These are phyloP conservation scores for Fusarium piperis DNA, from an alignment of 2,329 filamentous ascomycete species.

Conservation along the genomic window DNA sequence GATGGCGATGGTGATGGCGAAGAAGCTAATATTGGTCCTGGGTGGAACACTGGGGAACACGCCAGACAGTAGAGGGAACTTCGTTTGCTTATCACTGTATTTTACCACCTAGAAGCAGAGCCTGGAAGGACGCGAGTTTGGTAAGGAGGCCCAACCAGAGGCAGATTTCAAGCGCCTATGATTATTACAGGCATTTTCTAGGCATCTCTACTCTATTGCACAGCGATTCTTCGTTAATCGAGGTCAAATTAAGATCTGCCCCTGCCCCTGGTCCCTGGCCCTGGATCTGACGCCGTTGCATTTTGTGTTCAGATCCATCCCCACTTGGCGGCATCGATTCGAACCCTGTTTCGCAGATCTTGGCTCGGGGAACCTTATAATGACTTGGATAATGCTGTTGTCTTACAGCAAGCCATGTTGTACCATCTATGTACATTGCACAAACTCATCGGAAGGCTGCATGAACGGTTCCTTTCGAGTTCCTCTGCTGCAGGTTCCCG, in stretches of 20 bases:
- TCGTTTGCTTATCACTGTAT: background rate
- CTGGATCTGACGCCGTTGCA: background rate
- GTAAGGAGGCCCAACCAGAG: background rate
- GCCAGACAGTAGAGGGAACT: background rate
- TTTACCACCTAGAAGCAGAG: background rate
- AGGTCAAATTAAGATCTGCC: background rate
- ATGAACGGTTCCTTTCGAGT: background rate
- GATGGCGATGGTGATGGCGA: background rate
- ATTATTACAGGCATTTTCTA: background rate
- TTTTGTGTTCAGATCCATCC: background rate
- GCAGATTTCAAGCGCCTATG: fast-evolving
- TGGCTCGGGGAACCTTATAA: background rate
- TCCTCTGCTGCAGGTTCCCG: background rate
- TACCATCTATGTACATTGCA: background rate
- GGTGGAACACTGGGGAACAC: background rate
- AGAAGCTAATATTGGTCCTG: background rate
- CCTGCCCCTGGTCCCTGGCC: background rate
- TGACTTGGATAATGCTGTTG: background rate
- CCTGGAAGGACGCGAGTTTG: background rate
- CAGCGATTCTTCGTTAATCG: background rate
- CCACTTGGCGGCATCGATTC: background rate
- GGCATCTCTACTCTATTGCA: background rate
- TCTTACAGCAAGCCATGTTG: background rate
- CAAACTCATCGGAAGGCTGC: background rate
- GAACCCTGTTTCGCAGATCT: background rate